A percentile compares a stretch with the other conserved stretches of the same genome.
These are phyloP conservation scores for Ganoderma leucocontextum DNA, from an alignment of 1,284 basidiomycete species.

Conservation along the genomic window DNA sequence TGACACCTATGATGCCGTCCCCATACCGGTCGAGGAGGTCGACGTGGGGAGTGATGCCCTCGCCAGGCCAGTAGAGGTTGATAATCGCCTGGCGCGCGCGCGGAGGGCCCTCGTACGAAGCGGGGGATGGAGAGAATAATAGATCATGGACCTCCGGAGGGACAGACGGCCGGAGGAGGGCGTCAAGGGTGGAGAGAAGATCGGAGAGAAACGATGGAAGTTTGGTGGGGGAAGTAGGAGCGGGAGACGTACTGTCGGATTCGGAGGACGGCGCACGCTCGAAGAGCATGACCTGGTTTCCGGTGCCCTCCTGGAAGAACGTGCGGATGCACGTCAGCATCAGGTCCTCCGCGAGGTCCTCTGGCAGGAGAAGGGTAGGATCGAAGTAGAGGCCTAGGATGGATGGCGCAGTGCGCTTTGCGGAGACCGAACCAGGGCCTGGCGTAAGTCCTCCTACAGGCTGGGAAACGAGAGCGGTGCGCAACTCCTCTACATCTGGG, in stretches of 20 bases:
- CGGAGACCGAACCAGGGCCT: slow-evolving; percentile 29
- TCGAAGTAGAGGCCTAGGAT: slow-evolving; percentile 73
- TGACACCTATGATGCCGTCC: slow-evolving; percentile 84
- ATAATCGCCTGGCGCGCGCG: slow-evolving; percentile 79
- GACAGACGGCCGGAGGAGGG: slow-evolving; percentile 55
- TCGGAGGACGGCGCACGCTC: slow-evolving; percentile 51
- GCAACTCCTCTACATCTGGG: slow-evolving; percentile 16
- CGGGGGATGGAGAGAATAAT: slow-evolving; percentile 56
- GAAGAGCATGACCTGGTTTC: slow-evolving; percentile 85
- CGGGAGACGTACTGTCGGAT: slow-evolving; percentile 6
- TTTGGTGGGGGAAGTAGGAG: slow-evolving; percentile 35
- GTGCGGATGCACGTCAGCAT: slow-evolving; percentile 59
- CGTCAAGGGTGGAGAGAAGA: slow-evolving; percentile 60
- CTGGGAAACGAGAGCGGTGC: neutral
- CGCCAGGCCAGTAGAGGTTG: slow-evolving; percentile 80
- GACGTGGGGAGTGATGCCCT: slow-evolving; percentile 83
- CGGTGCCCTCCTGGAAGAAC: slow-evolving; percentile 60
- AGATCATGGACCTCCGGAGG: slow-evolving; percentile 56
- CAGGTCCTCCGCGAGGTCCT: slow-evolving; percentile 58
- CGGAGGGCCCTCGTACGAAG: slow-evolving; percentile 38
- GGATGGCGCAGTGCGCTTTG: slow-evolving; percentile 51
- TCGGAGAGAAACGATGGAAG: slow-evolving; percentile 63
- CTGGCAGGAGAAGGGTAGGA: slow-evolving; percentile 58
- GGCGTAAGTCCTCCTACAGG: slow-evolving; percentile 16
- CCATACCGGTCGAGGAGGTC: slow-evolving; percentile 80